phyloP scores from a whole-genome alignment of 2,329 filamentous ascomycete species.

The Claviceps pazoutovae region DNA sequence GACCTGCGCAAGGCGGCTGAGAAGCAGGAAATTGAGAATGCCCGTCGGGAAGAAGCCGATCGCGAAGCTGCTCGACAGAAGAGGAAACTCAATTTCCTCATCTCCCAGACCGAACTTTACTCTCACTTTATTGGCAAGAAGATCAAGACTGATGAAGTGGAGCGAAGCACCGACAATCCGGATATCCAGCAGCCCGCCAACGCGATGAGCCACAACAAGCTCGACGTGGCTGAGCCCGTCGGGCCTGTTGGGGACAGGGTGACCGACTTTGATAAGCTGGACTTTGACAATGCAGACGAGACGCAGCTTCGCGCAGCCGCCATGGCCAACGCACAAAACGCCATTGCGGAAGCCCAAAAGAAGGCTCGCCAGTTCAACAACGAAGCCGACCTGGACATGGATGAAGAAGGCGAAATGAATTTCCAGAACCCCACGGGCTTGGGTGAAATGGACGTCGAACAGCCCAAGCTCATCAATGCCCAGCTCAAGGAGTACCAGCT shows the following conservation, averaged over 20 bases:
- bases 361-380: slow-evolving; percentile 90
- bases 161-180: slow-evolving; percentile 73
- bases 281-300: slow-evolving; percentile 94
- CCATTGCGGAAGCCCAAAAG: slow-evolving; percentile 85
- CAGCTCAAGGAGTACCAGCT: slow-evolving; percentile 97
- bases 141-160: slow-evolving; percentile 93
- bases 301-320: slow-evolving; percentile 67
- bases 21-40: slow-evolving; percentile 89
- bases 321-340: slow-evolving; percentile 90
- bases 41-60: slow-evolving; percentile 91
- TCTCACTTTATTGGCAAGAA: slow-evolving; percentile 99
- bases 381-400: slow-evolving; percentile 45
- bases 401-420: slow-evolving; percentile 96
- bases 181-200: slow-evolving; percentile 46
- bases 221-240: slow-evolving; percentile 38
- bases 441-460: slow-evolving; percentile 84
- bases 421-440: slow-evolving; percentile 97
- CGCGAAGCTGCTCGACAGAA: slow-evolving; percentile 95
- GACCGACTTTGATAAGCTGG: slow-evolving; percentile 84
- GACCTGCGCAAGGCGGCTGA: slow-evolving; percentile 89
- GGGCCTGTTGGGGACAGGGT: slow-evolving; percentile 53
- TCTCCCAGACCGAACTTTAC: slow-evolving; percentile 96
- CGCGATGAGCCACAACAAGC: slow-evolving; percentile 24
- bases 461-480: slow-evolving; percentile 84
- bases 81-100: slow-evolving; percentile 97